Conservation (phyloP, 371 early-diverging fungal species). For the Apophysomyces variabilis region DNA sequence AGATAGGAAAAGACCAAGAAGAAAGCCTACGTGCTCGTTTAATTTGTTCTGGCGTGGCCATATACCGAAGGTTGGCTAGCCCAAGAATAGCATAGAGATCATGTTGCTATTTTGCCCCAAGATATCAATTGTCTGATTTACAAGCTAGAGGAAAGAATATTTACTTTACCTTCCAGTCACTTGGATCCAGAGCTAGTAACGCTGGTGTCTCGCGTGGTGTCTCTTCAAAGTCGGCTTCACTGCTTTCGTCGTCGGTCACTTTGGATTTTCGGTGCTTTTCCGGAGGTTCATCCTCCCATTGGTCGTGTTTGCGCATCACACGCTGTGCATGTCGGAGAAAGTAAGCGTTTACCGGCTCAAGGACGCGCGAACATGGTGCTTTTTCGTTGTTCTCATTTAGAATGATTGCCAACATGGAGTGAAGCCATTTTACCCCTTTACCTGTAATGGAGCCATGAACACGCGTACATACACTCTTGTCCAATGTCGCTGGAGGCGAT, state of each 20-base stretch:
- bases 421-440: not conserved
- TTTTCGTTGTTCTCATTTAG: not conserved
- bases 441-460: not conserved
- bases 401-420: not conserved
- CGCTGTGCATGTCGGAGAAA: slow-evolving; percentile 7
- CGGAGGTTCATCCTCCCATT: not conserved
- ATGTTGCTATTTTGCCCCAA: slow-evolving; percentile 51
- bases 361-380: not conserved
- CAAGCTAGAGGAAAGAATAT: no score
- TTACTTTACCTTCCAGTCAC: slow-evolving; percentile 12
- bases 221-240: slow-evolving; percentile 5
- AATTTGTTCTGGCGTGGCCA: slow-evolving; percentile 74
- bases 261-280: no score
- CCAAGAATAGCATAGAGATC: slow-evolving; percentile 80
- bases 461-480: not conserved
- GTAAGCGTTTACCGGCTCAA: not conserved
- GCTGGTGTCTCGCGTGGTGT: not conserved
- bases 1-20: not conserved
- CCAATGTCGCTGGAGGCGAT: not conserved
- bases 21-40: slow-evolving; percentile 44
- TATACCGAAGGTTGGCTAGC: slow-evolving; percentile 64
- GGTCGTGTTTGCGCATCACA: not conserved
- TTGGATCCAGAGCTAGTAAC: not conserved
- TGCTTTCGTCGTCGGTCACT: not conserved
- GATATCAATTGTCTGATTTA: not conserved